phyloP scores from a whole-genome alignment of 73 alveolate species.

The Tetrahymena elliotti region DNA sequence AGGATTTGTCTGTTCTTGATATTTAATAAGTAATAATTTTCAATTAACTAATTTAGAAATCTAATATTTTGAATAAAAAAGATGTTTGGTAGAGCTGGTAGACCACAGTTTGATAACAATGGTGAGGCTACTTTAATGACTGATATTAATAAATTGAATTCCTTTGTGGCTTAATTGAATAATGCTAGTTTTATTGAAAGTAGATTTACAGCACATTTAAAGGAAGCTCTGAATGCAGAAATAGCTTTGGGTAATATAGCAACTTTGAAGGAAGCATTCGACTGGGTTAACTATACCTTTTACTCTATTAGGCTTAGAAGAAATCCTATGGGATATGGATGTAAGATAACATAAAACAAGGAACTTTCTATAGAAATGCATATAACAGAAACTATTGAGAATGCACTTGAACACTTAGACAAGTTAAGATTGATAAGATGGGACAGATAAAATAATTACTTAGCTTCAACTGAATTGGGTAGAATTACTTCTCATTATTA shows the following conservation, averaged over 20 bases:
- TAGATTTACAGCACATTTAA: constrained; percentile 50
- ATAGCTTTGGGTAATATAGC: constrained; percentile 76
- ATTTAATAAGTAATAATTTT: constrained; percentile 78
- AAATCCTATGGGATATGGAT: constrained; percentile 73
- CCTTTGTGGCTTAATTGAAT: constrained; percentile 77
- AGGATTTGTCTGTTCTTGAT: constrained; percentile 97
- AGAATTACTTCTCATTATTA: constrained; percentile 98
- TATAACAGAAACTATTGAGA: constrained; percentile 43
- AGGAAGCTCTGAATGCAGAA: constrained; percentile 74
- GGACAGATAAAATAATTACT: constrained; percentile 43
- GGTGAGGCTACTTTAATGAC: constrained; percentile 92
- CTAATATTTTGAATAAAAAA: not conserved
- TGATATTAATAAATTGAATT: constrained; percentile 64
- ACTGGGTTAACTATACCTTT: constrained; percentile 94
- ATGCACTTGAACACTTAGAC: constrained; percentile 51
- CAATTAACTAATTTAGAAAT: not conserved
- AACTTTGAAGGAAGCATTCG: constrained; percentile 81
- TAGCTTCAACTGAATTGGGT: constrained; percentile 97
- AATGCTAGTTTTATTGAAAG: constrained; percentile 81
- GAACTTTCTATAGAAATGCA: constrained; percentile 22
- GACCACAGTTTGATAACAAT: constrained; percentile 97
- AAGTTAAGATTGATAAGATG: constrained; percentile 60
- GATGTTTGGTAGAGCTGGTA: constrained; percentile 99
- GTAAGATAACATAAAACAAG: constrained; percentile 32
- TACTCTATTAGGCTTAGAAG: constrained; percentile 72